Evolutionary conservation across 305 asterid species (phyloP).

Genomic region (Solanum hybrid): DNA sequence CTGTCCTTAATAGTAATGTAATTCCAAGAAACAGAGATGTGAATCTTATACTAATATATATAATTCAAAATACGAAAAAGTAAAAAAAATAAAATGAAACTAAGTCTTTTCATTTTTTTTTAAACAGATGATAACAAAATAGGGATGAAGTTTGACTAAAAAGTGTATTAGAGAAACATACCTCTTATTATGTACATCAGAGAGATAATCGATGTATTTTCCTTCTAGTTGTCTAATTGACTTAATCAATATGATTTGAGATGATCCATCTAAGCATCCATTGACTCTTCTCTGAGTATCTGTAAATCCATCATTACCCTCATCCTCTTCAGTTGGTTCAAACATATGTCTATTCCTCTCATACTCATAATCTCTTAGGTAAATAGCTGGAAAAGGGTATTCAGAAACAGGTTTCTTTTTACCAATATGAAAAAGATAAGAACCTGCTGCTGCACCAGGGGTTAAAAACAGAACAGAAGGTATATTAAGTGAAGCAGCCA

Average conservation of each 20-base stretch:
- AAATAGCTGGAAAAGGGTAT: conserved; percentile 42
- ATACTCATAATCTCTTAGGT: conserved; percentile 13
- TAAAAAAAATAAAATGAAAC: too few relatives aligned
- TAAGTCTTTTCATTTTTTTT: too few relatives aligned
- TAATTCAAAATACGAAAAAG: too few relatives aligned
- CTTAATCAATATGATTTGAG: neutral
- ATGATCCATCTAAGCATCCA: conserved; percentile 1
- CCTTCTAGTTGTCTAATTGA: neutral
- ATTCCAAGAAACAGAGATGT: too few relatives aligned
- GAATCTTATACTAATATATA: too few relatives aligned
- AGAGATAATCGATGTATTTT: neutral
- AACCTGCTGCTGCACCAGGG: conserved; percentile 35
- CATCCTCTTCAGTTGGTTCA: neutral
- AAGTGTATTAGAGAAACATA: neutral
- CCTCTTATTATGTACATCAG: neutral
- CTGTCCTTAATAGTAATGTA: too few relatives aligned
- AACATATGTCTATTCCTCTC: neutral
- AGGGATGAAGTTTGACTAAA: too few relatives aligned
- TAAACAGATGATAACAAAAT: too few relatives aligned
- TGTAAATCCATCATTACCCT: neutral
- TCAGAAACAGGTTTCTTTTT: neutral
- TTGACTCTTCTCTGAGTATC: neutral
- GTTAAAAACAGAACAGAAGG: conserved; percentile 42
- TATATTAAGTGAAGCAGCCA: conserved; percentile 19
- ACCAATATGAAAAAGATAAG: conserved; percentile 5